A percentile compares a stretch with the other conserved stretches of the same genome.
These are phyloP conservation scores for Glomus cerebriforme DNA, from an alignment of 192 early-diverging fungal genomes.

Conservation along the genomic window DNA sequence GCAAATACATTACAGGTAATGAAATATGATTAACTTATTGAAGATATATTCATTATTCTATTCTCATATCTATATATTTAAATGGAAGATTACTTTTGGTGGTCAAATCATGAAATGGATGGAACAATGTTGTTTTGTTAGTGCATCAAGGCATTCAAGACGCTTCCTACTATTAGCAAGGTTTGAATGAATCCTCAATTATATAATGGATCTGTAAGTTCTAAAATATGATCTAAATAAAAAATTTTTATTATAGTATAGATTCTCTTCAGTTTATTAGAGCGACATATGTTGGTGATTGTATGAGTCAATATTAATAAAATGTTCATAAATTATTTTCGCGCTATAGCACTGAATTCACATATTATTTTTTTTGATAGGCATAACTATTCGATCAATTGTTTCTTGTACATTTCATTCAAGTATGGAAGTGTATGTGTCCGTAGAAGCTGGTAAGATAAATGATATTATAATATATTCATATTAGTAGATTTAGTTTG, in stretches of 20 bases:
- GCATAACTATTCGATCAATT: conserved; percentile 55
- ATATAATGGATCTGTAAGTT: too few relatives aligned
- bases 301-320: background rate
- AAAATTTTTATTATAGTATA: conserved; percentile 41
- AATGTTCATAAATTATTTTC: background rate
- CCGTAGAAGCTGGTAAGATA: conserved; percentile 49
- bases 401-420: conserved; percentile 57
- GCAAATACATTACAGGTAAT: conserved; percentile 55
- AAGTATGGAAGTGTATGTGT: conserved; percentile 59
- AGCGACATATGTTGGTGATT: conserved; percentile 53
- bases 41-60: background rate
- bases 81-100: conserved; percentile 63
- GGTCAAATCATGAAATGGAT: conserved; percentile 76
- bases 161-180: conserved; percentile 61
- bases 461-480: background rate
- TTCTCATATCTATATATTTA: background rate
- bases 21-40: background rate
- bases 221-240: background rate
- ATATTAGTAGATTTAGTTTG: background rate
- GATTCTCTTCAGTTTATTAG: conserved; percentile 59
- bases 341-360: background rate
- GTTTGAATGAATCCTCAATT: conserved; percentile 20
- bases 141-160: conserved; percentile 57
- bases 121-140: conserved; percentile 63
- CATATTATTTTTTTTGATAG: conserved; percentile 31